phyloP scores from a whole-genome alignment of 495 filamentous ascomycete species.

The Symbiotaphrina buchneri region DNA sequence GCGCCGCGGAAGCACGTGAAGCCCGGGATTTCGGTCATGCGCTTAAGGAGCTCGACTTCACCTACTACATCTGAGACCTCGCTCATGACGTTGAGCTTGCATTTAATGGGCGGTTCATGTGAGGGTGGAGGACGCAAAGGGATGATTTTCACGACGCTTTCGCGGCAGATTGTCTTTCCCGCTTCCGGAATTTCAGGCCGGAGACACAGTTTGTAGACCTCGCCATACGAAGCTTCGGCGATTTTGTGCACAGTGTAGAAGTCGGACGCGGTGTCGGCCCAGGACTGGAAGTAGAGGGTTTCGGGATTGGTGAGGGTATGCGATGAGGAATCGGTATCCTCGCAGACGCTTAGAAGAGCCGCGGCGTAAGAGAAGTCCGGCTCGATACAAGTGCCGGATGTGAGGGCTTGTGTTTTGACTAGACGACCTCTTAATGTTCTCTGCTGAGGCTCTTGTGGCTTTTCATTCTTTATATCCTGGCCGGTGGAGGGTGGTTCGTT shows the following conservation, averaged over 20 bases:
- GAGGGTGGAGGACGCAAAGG: conserved; percentile 16
- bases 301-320: conserved; percentile 1
- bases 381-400: no score
- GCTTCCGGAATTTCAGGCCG: conserved; percentile 17
- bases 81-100: conserved; percentile 12
- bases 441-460: no score
- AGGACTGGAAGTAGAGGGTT: conserved; percentile 9
- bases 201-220: conserved; percentile 39
- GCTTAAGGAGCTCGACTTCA: conserved; percentile 56
- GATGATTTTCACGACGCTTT: conserved; percentile 19
- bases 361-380: no score
- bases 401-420: no score
- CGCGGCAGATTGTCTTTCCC: conserved; percentile 21
- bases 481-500: no score
- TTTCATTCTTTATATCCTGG: no score
- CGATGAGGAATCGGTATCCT: not conserved
- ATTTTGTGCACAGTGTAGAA: conserved; percentile 34
- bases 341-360: no score
- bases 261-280: conserved; percentile 24
- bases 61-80: conserved; percentile 29
- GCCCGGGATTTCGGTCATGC: conserved; percentile 58
- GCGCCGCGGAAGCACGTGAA: conserved; percentile 77
- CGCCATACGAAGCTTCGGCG: conserved; percentile 44
- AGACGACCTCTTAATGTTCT: no score
- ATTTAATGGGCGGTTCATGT: conserved; percentile 12